A percentile compares a stretch with the other conserved stretches of the same genome.
phyloP scores from a whole-genome alignment of 371 early-diverging fungal species.

The Mucor saturninus region DNA sequence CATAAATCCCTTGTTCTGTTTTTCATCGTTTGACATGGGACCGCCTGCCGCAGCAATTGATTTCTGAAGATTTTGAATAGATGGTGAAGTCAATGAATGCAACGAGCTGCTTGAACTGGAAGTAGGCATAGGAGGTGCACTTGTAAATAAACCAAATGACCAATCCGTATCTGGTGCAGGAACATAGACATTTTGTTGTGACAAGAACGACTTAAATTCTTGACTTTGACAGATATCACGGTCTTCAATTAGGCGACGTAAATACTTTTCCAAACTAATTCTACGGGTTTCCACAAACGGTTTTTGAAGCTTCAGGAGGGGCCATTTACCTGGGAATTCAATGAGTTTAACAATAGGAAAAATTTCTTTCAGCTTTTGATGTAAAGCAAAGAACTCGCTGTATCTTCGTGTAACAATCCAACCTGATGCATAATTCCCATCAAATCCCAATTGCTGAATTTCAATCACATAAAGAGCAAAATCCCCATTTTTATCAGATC shows the following conservation, averaged over 20 bases:
- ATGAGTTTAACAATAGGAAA: conserved; percentile 63
- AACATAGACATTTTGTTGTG: conserved; percentile 63
- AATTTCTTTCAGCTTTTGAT: conserved; percentile 65
- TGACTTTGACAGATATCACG: conserved; percentile 58
- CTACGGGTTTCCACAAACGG: conserved; percentile 76
- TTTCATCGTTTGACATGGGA: not conserved
- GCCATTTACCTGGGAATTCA: conserved; percentile 80
- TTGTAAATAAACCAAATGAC: conserved; percentile 16
- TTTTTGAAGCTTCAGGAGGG: conserved; percentile 62
- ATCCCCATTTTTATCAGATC: conserved; percentile 61
- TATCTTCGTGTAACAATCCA: conserved; percentile 85
- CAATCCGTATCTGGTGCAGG: conserved; percentile 39
- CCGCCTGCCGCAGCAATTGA: conserved; percentile 16
- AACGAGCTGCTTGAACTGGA: conserved; percentile 10
- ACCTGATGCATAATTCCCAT: conserved; percentile 63
- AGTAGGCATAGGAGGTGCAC: conserved; percentile 1
- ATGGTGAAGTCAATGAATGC: conserved; percentile 19
- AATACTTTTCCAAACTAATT: conserved; percentile 69
- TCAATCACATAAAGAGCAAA: conserved; percentile 81
- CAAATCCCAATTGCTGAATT: conserved; percentile 66
- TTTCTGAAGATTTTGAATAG: conserved; percentile 32
- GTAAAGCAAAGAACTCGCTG: conserved; percentile 81
- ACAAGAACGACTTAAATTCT: conserved; percentile 66
- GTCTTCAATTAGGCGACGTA: conserved; percentile 66
- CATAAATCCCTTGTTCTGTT: conserved; percentile 57